A percentile compares a stretch with the other conserved stretches of the same genome.
phyloP scores from a whole-genome alignment of 2,329 filamentous ascomycete species.

The Fusarium proliferatum region DNA sequence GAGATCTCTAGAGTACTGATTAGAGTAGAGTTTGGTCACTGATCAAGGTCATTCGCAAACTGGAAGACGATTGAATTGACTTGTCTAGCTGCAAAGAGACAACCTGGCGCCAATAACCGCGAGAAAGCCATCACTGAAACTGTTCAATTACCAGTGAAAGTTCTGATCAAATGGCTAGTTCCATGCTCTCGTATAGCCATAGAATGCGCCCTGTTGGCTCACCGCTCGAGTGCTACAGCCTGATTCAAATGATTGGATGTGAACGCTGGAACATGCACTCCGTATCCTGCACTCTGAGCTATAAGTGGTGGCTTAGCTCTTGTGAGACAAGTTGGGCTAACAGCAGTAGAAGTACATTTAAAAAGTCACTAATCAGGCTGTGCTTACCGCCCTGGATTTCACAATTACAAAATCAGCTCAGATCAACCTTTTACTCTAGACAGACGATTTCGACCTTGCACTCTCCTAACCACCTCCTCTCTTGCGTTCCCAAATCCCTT shows the following conservation, averaged over 20 bases:
- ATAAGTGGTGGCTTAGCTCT: neutral
- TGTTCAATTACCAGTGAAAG: no score
- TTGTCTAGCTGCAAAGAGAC: no score
- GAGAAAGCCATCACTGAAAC: no score
- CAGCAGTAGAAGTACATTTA: neutral
- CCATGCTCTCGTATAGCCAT: rapidly evolving
- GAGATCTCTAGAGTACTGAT: neutral
- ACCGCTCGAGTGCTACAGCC: neutral
- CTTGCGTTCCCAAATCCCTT: rapidly evolving
- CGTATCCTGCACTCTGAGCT: rapidly evolving
- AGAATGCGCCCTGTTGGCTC: neutral
- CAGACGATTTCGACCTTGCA: neutral
- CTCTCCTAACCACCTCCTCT: rapidly evolving
- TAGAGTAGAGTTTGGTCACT: no score
- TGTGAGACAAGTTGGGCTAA: rapidly evolving
- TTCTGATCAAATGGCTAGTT: neutral
- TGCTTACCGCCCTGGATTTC: neutral
- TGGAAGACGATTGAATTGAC: no score
- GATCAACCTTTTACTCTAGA: neutral
- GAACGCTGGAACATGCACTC: neutral
- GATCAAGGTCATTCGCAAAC: neutral
- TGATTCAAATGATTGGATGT: neutral
- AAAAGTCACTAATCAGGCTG: constrained; percentile 1
- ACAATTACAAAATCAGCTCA: neutral
- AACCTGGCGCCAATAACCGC: rapidly evolving